Evolutionary conservation across 2,329 filamentous ascomycete species (phyloP), one percentile per base, ranked within the genome.

Genomic region (Aureobasidium namibiae): DNA sequence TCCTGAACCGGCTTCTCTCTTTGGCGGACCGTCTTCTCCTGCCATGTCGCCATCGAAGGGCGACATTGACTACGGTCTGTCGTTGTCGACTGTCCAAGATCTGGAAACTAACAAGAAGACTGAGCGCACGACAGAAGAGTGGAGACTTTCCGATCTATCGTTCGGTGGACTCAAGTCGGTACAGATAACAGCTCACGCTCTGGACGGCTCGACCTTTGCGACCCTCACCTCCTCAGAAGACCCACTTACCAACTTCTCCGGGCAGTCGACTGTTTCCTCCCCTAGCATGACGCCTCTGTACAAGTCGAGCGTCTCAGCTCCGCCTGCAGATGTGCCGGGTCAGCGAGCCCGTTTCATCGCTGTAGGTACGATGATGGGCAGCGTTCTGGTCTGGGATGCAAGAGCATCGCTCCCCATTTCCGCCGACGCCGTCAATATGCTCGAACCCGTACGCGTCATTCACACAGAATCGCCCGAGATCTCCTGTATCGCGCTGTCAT

Each of bases 391-490:
- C 1, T 99, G 92, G 91, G 88, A 99, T 68, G 82, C 89, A 66
- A 87, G 94, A 57, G 85, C 87, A 29, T 75, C 81, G 10, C 72
- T 80, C 18, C 78, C 85, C 1, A 78, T 74, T 2, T 82, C 79
- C 65, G 64, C 78, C 1, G 78, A 81, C 44, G 72, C 82, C 4
- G 71, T 76, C 29, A 86, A 87, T 63, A 78, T 76, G 4, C 75
- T 95, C 44, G 76, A 81, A 13, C 89, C 92, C 0, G 69, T 95
- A n/a, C 85, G 90, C 29, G 79, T 88, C 53, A 92, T 97, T 46
- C 85, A 92, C 66, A 97, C 94, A 0, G 90, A 95, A 46, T 97
- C 92, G 0, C 91, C 92, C 0, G 83, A 90, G 68, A 85, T 97
- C 18, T 89, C 91, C 0, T 90, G 86, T 62, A 73, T 99, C 16